These are phyloP conservation scores for Dothiorella sarmentorum DNA, from an alignment of 2,329 filamentous ascomycete species.

Conservation along the genomic window DNA sequence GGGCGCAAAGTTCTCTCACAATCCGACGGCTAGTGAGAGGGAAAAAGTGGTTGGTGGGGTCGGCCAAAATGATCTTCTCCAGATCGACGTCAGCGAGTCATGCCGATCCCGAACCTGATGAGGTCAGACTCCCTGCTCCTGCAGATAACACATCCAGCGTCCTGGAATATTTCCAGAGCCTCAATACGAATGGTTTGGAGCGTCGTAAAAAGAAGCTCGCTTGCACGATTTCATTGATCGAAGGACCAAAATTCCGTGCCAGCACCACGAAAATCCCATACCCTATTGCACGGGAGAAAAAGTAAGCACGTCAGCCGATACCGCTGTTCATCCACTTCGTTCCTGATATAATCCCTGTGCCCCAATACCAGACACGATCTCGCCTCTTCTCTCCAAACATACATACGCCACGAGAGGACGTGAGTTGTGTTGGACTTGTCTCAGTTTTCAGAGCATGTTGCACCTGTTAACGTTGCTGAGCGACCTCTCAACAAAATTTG, in stretches of 20 bases:
- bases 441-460: no score
- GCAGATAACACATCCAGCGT: background rate
- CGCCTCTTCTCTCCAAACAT: no score
- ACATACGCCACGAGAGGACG: no score
- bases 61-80: slow-evolving; percentile 7
- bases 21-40: background rate
- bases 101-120: slow-evolving; percentile 3
- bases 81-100: slow-evolving; percentile 18
- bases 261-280: background rate
- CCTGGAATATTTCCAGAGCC: background rate
- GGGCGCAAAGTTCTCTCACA: background rate
- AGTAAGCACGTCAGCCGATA: background rate
- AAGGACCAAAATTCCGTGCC: no score
- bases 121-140: background rate
- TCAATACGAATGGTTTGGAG: background rate
- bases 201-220: no score
- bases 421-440: no score
- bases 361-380: no score
- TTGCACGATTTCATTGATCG: no score
- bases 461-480: no score
- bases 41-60: slow-evolving; percentile 18
- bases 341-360: background rate
- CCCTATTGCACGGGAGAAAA: background rate
- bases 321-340: background rate
- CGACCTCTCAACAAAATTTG: no score